Evolutionary conservation across 495 filamentous ascomycete genomes (phyloP).

Genomic region (Penicillium angulare): DNA sequence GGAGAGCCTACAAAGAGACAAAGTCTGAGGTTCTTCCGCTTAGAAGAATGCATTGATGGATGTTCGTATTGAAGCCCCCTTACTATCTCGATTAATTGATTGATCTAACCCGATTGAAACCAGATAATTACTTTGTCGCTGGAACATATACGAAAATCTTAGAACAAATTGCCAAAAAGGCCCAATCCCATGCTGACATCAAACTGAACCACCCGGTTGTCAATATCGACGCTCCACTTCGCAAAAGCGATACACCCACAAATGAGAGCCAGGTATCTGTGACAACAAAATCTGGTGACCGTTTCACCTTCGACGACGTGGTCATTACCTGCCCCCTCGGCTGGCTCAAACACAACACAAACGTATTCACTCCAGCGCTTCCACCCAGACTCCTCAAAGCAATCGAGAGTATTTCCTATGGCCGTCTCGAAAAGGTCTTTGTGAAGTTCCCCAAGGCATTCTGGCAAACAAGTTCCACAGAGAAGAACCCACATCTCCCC

Average conservation of each 20-base stretch:
- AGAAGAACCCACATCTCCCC: slow-evolving; percentile 7
- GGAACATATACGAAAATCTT: slow-evolving; percentile 82
- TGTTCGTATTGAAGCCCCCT: slow-evolving; percentile 47
- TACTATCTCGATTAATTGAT: background rate
- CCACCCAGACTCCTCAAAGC: slow-evolving; percentile 64
- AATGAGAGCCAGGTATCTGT: slow-evolving; percentile 45
- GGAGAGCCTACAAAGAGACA: slow-evolving; percentile 75
- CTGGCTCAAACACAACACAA: slow-evolving; percentile 77
- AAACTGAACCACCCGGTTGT: slow-evolving; percentile 55
- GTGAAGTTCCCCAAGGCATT: slow-evolving; percentile 77
- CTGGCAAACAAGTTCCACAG: slow-evolving; percentile 42
- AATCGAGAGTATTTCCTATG: slow-evolving; percentile 79
- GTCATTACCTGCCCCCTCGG: slow-evolving; percentile 84
- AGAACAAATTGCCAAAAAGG: slow-evolving; percentile 61
- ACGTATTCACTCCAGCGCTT: slow-evolving; percentile 67
- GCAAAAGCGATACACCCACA: slow-evolving; percentile 4
- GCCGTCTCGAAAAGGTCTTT: slow-evolving; percentile 89
- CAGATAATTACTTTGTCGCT: slow-evolving; percentile 86
- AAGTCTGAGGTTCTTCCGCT: slow-evolving; percentile 86
- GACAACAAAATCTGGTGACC: slow-evolving; percentile 51
- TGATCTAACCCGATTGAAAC: background rate
- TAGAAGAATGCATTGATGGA: slow-evolving; percentile 94
- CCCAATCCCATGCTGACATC: slow-evolving; percentile 61
- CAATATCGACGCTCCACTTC: slow-evolving; percentile 39
- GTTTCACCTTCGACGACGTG: slow-evolving; percentile 72